A percentile compares a stretch with the other conserved stretches of the same genome.
These are phyloP conservation scores for Periconia sp. DNA, from an alignment of 2,329 filamentous ascomycete species.

Conservation along the genomic window DNA sequence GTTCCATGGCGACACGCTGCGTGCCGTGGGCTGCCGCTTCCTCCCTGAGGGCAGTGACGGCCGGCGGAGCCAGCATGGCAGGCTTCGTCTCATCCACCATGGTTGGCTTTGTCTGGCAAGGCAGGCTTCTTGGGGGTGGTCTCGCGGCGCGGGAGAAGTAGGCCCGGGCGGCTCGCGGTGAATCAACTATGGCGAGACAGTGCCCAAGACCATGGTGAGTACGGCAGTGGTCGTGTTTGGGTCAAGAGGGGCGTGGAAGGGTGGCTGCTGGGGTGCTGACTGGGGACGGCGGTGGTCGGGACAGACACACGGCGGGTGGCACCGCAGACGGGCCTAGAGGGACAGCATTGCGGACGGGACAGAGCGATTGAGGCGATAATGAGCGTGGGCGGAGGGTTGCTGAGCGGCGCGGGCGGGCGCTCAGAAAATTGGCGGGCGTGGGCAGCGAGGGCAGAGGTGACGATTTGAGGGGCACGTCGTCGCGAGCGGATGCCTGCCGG, in stretches of 20 bases:
- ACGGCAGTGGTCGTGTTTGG: slow-evolving; percentile 6
- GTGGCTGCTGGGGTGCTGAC: slow-evolving; percentile 16
- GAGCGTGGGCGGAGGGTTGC: too few species aligned
- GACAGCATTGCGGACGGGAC: slow-evolving; percentile 31
- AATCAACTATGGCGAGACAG: slow-evolving; percentile 35
- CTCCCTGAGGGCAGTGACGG: slow-evolving; percentile 51
- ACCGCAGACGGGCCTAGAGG: slow-evolving; percentile 23
- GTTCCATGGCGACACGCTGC: slow-evolving; percentile 56
- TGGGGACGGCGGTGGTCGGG: slow-evolving; percentile 10
- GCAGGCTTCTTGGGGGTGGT: slow-evolving; percentile 13
- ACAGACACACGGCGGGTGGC: slow-evolving; percentile 21
- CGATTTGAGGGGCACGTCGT: too few species aligned
- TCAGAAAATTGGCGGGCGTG: slow-evolving; percentile 10
- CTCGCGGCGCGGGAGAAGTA: slow-evolving; percentile 17
- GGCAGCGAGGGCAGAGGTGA: slow-evolving; percentile 1
- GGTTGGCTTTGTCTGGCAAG: slow-evolving; percentile 15
- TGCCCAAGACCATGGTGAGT: slow-evolving; percentile 41
- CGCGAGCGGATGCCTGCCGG: slow-evolving; percentile 3
- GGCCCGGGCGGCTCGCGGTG: slow-evolving; percentile 37
- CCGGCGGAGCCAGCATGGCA: slow-evolving; percentile 49
- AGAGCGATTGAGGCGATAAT: slow-evolving; percentile 37
- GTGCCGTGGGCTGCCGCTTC: slow-evolving; percentile 38
- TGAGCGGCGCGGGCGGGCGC: slow-evolving; percentile 17
- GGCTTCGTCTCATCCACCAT: slow-evolving; percentile 39
- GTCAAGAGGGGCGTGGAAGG: slow-evolving; percentile 11